Evolutionary conservation across 1,284 basidiomycete species (phyloP), one percentile per base, ranked within the genome.

Genomic region (Mycosarcoma maydis): DNA sequence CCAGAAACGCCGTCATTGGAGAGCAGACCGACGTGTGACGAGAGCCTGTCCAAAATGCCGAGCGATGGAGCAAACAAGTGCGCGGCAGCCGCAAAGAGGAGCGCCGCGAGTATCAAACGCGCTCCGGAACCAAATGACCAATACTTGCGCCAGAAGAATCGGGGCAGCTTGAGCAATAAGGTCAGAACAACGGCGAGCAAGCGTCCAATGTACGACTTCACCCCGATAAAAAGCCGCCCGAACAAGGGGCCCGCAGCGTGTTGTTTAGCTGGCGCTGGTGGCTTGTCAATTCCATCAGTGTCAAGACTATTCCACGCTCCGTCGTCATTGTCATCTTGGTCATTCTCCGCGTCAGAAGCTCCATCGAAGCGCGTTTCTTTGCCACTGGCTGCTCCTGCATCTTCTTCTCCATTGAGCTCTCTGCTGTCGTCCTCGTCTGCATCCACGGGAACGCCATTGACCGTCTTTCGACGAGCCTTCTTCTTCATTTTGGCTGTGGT

Each of bases 311-410:
- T n/a, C 16, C 27, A 11, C 29, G 10, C 19, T 13, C n/a, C 5
- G 22, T 19, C 17, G 8, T 29, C 34, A 29, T 16, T 9, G 5
- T 23, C 24, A 17, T n/a, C 26, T 16, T 23, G 20, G 7, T 20
- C 17, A 3, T 33, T 20, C 1, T 34, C 19, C 13, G 29, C 27
- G 17, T 61, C 49, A 17, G 54, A 57, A 16, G 38, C 52, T 14
- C 37, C 54, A 33, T 69, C 66, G 10, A 62, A 54, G 17, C 66
- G 54, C 8, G 66, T 69, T 47, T 69, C 66, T 32, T 69, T 69
- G n/a, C 70, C 55, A 24, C 66, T 69, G 3, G 42, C 43, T 20
- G 51, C 62, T 11, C 38, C 56, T n/a, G 51, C 51, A 42, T 66
- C 55, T 0, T 58, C 58, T 3, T 45, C 60, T 3, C 33, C 59